phyloP scores from a whole-genome alignment of 495 filamentous ascomycete genomes.

The Tuber brumale region DNA sequence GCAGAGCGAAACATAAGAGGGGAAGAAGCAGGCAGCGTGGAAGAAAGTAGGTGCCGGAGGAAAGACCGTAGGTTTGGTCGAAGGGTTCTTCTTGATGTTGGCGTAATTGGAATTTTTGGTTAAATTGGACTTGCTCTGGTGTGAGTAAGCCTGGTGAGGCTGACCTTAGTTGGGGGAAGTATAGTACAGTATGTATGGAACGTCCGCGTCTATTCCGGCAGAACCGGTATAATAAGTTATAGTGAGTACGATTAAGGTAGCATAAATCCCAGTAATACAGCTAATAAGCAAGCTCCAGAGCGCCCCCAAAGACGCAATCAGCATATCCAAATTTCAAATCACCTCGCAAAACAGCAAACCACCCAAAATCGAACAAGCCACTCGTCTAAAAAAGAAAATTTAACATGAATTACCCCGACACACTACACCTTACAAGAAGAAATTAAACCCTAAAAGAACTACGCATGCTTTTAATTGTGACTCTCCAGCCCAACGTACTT shows the following conservation, averaged over 20 bases:
- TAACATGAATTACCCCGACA: not conserved
- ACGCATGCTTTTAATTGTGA: not conserved
- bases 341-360: not conserved
- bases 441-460: not conserved
- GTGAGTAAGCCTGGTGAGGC: not conserved
- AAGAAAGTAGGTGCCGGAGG: not conserved
- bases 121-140: too few relatives aligned
- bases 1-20: not conserved
- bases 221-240: too few relatives aligned
- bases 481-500: constrained; percentile 7
- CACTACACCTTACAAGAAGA: not conserved
- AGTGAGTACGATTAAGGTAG: not conserved
- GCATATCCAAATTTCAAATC: not conserved
- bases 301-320: not conserved
- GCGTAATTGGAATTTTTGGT: not conserved
- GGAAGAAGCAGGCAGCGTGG: not conserved
- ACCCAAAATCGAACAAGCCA: not conserved
- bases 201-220: not conserved
- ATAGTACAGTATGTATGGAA: not conserved
- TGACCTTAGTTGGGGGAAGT: not conserved
- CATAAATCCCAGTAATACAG: not conserved
- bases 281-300: not conserved
- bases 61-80: not conserved
- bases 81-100: not conserved
- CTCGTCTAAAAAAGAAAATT: not conserved